Conservation (phyloP, 1,284 basidiomycete species). For the Megacollybia platyphylla region DNA sequence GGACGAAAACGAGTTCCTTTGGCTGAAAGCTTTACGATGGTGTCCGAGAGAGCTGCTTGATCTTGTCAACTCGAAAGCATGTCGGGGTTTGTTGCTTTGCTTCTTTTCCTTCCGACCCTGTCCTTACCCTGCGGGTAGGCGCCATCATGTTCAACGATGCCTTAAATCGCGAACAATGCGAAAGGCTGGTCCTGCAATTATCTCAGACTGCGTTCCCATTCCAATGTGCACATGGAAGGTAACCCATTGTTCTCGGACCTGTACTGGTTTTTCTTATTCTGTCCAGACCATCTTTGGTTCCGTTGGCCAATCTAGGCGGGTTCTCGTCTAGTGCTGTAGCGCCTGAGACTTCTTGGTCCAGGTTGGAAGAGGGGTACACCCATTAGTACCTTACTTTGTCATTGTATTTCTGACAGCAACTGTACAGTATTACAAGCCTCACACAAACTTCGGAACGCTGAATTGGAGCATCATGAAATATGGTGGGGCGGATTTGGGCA, state of each 20-base stretch:
- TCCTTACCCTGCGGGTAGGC: conserved; percentile 30
- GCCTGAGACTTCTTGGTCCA: conserved; percentile 21
- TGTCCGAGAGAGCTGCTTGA: conserved; percentile 73
- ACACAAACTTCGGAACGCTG: too few species aligned
- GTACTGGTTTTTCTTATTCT: conserved; percentile 5
- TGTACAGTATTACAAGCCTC: too few species aligned
- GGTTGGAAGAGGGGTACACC: conserved; percentile 6
- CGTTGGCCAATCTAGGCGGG: conserved; percentile 21
- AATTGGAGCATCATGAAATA: too few species aligned
- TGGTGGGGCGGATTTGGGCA: background rate
- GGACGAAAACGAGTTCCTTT: conserved; percentile 21
- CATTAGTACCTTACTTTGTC: too few species aligned
- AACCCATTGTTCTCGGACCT: conserved; percentile 11
- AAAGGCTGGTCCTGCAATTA: conserved; percentile 54
- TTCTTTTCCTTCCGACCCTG: conserved; percentile 2
- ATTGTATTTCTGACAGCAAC: too few species aligned
- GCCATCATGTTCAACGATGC: conserved; percentile 95
- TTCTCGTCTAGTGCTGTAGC: conserved; percentile 6
- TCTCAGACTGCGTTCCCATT: conserved; percentile 73
- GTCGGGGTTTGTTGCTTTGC: conserved; percentile 49
- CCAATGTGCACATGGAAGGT: conserved; percentile 90
- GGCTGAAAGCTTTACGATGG: conserved; percentile 63
- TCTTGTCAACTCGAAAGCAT: conserved; percentile 86
- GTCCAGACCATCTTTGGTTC: conserved; percentile 33
- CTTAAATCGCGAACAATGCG: conserved; percentile 57